phyloP scores from a whole-genome alignment of 768 basidiomycete species.

The Chalciporus piperatus region DNA sequence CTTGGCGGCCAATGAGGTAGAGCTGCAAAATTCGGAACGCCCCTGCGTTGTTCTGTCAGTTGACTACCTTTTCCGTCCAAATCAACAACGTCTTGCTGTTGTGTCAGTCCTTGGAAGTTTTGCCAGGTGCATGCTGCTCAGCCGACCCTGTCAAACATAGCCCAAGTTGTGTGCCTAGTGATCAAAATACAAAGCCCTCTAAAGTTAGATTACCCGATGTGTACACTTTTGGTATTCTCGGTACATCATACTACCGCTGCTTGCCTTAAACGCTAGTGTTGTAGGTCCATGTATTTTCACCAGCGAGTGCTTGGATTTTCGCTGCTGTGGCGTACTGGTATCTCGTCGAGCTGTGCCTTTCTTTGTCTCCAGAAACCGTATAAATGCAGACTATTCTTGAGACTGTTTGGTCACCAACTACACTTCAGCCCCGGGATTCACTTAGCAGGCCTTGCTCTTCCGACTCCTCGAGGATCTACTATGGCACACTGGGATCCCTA shows the following conservation, averaged over 20 bases:
- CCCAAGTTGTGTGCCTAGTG: constrained; percentile 5
- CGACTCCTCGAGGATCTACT: neutral
- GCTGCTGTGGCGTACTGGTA: neutral
- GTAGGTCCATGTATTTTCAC: constrained; percentile 20
- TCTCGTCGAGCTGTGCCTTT: neutral
- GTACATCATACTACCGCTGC: constrained; percentile 4
- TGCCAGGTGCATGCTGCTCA: neutral
- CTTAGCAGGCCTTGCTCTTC: constrained; percentile 4
- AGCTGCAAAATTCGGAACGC: no score
- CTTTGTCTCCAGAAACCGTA: constrained; percentile 7
- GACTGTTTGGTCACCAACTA: neutral
- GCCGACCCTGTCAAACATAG: neutral
- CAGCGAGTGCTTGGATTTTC: neutral
- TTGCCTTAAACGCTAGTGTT: constrained; percentile 5
- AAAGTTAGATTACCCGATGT: neutral
- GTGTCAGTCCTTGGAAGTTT: neutral
- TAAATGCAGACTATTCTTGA: constrained; percentile 3
- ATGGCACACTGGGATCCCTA: constrained; percentile 5
- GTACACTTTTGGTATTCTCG: constrained; percentile 21
- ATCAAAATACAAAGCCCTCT: neutral
- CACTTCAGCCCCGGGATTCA: neutral
- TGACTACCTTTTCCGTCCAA: no score
- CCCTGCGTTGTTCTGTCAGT: no score
- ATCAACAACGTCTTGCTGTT: neutral
- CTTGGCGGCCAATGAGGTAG: no score